These are phyloP conservation scores for Diplotaxis tenuifolia DNA, from an alignment of 345 rosid species.

Conservation along the genomic window DNA sequence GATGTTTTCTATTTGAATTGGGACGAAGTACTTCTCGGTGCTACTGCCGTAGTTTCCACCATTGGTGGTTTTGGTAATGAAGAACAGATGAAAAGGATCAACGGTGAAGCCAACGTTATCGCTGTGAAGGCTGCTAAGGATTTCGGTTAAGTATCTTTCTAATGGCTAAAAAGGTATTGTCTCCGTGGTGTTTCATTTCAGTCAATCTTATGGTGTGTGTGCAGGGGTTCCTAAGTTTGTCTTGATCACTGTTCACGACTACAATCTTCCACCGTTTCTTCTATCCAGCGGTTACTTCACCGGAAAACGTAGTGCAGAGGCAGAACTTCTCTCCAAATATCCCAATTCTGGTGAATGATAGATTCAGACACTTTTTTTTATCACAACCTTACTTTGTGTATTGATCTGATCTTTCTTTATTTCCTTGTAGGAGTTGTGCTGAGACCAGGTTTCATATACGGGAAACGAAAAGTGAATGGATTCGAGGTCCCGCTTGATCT, in stretches of 20 bases:
- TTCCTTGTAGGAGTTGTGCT: conserved; percentile 62
- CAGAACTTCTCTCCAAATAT: conserved; percentile 82
- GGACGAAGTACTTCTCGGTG: conserved; percentile 93
- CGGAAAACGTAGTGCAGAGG: conserved; percentile 81
- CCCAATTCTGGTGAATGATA: conserved; percentile 65
- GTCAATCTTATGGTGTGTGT: too few species aligned
- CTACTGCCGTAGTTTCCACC: conserved; percentile 88
- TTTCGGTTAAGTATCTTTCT: conserved; percentile 46
- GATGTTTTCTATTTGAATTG: conserved; percentile 90
- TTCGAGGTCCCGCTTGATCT: conserved; percentile 77
- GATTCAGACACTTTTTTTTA: background rate
- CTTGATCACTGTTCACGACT: conserved; percentile 82
- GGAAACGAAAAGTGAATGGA: conserved; percentile 67
- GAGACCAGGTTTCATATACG: conserved; percentile 84
- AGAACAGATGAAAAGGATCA: conserved; percentile 88
- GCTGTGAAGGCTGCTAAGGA: conserved; percentile 85
- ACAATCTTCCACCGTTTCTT: conserved; percentile 80
- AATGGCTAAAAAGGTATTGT: background rate
- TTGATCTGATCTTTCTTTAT: background rate
- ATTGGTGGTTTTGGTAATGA: conserved; percentile 90
- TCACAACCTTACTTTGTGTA: background rate
- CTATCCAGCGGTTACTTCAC: conserved; percentile 79
- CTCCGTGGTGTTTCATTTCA: background rate
- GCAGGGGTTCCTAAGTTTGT: conserved; percentile 81
- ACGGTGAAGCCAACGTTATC: conserved; percentile 78